Conservation (phyloP, 2,329 filamentous ascomycete species). For the Colletotrichum orchidophilum region DNA sequence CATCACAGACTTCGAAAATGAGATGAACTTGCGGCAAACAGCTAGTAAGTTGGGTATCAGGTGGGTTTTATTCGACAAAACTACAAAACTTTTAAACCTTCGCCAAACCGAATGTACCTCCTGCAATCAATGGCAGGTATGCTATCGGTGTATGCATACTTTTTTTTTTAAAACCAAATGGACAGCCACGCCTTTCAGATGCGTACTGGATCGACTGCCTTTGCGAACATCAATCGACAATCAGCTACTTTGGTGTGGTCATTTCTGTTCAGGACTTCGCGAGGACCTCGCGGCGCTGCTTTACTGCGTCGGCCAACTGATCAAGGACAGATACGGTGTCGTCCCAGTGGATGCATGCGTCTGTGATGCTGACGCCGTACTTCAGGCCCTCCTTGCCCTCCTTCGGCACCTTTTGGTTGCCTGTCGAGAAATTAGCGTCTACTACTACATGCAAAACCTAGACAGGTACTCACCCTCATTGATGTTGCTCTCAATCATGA, state of each 20-base stretch:
- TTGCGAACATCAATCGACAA: neutral
- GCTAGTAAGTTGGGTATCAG: neutral
- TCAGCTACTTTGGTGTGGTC: conserved; percentile 6
- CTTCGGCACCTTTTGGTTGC: conserved; percentile 89
- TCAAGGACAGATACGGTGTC: conserved; percentile 85
- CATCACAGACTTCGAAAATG: neutral
- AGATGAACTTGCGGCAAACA: neutral
- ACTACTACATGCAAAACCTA: neutral
- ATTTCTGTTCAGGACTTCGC: too few relatives aligned
- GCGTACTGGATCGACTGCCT: too few relatives aligned
- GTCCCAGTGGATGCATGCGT: conserved; percentile 95
- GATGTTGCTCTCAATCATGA: conserved; percentile 99
- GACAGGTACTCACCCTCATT: conserved; percentile 75
- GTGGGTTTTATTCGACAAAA: neutral
- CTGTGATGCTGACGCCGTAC: conserved; percentile 96
- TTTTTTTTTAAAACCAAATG: neutral
- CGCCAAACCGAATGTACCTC: neutral
- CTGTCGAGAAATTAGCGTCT: conserved; percentile 51
- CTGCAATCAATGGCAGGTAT: neutral
- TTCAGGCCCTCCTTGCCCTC: conserved; percentile 87
- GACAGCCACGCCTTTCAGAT: neutral
- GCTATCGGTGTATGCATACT: conserved; percentile 15
- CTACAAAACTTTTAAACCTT: neutral
- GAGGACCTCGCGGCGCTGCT: conserved; percentile 69
- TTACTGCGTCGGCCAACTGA: conserved; percentile 81